Evolutionary conservation across 805 yeast genomes (phyloP).

Genomic region (Kodamaea jinghongensis): DNA sequence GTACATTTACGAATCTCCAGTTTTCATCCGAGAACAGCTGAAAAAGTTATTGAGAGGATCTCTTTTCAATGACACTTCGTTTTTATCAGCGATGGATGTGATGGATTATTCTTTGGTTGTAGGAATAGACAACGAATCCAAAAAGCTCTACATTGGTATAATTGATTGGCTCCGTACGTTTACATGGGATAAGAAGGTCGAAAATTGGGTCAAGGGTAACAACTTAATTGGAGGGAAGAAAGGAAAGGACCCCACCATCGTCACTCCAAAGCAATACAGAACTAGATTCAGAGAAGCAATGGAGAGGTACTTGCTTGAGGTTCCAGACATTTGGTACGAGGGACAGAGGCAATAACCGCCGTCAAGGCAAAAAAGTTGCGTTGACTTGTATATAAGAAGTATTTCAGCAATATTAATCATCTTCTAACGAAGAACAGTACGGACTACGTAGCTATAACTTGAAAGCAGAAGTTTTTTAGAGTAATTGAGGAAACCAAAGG

Average conservation of each 20-base stretch:
- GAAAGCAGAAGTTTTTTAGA: no score
- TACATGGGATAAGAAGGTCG: slow-evolving; percentile 98
- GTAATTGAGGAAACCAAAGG: no score
- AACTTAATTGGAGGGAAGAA: slow-evolving; percentile 76
- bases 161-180: slow-evolving; percentile 92
- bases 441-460: no score
- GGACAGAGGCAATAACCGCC: slow-evolving; percentile 17
- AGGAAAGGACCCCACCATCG: slow-evolving; percentile 93
- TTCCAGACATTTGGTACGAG: slow-evolving; percentile 71
- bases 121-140: slow-evolving; percentile 72
- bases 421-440: no score
- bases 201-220: slow-evolving; percentile 97
- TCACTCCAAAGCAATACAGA: slow-evolving; percentile 94
- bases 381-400: no score
- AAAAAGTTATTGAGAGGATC: slow-evolving; percentile 84
- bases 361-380: no score
- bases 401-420: no score
- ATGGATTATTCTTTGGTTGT: slow-evolving; percentile 97
- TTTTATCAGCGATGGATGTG: slow-evolving; percentile 93
- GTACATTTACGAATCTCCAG: slow-evolving; percentile 92
- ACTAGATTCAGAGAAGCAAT: slow-evolving; percentile 94
- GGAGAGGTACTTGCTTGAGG: slow-evolving; percentile 93
- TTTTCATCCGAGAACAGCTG: slow-evolving; percentile 89
- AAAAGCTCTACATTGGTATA: slow-evolving; percentile 84
- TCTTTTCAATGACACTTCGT: slow-evolving; percentile 91